Base-by-base conservation (phyloP, 805 yeast species). In the Yamadazyma laniorum region DNA sequence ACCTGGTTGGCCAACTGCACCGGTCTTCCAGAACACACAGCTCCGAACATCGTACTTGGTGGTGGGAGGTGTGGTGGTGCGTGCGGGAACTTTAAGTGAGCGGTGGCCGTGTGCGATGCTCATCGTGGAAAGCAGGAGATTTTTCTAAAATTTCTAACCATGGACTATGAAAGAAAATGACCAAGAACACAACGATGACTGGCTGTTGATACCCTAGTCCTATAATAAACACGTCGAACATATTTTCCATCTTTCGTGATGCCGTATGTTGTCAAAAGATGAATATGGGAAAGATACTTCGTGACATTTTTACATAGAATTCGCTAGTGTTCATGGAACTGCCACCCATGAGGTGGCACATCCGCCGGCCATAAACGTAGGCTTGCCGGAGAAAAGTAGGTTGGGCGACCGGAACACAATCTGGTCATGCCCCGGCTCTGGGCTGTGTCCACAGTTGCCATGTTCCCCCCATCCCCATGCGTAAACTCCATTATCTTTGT, bases 391-490 rank as follows among this genome's bases (percentile, higher is more conserved):
- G 47, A 67, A 65, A 3, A 72, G 25, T 6, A 35, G 39, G 38
- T 72, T 72, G 15, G 71, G 46, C 29, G 59, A 52, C 42, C 58
- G 61, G 42, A 59, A 69, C 3, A 70, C 64, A 32, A 63, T 74
- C 33, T 35, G 61, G 25, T 40, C 57, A 3, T 47, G 34, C 14
- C 33, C 35, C 32, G 26, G 36, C 9, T 18, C 13, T 3, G 29
- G 26, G 15, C 47, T 36, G 2, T 14, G 19, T 0, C 96, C 95
- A 61, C 98, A 91, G 55, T 91, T 91, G 0, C 99, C 99, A 59
- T 91, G 99, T 53, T 93, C 98, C 11, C 96, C 97, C 99, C 99
- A 91, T 0, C 99, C 99, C 98, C 98, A 93, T 2, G 90, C 74
- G 38, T 53, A 64, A 0, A 89, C 81, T 6, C 40, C 34, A 27